Base-by-base conservation (phyloP, 1,284 basidiomycete genomes). In the Veloboletus limbatus region DNA sequence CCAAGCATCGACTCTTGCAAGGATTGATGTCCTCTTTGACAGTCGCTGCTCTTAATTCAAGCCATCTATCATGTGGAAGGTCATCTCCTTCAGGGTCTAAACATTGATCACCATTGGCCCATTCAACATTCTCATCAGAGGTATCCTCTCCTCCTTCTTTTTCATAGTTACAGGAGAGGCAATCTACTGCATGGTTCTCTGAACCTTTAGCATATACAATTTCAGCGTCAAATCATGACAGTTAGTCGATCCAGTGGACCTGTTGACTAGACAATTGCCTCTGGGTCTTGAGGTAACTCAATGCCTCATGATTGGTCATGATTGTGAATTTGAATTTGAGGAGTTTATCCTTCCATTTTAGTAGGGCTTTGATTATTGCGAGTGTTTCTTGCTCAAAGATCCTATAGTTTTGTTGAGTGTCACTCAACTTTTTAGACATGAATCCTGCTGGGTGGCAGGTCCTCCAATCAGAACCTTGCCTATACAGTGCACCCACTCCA, bases 401-500 rank as follows among this genome's bases (percentile, higher is more conserved):
- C 69, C 59, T 0, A n/a, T 45, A 45, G 8, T 38, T 45, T 10
- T 45, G 36, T 14, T 45, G 36, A 16, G 30, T 22, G 20, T 45
- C 27, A 13, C 20, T 45, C 35, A 45, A 8, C 16, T 45, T 45
- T 10, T 32, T 37, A 6, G 28, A 45, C 43, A 72, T 67, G 43
- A 74, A 73, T 3, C 67, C 69, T 0, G 68, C 68, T 0, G 68
- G n/a, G 71, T 4, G 58, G 28, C 69, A 71, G 0, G 54, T 59
- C n/a, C 58, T 49, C 71, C 72, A 26, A 11, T 37, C 11, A n/a
- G n/a, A 8, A 4, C 36, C 36, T 10, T 37, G 36, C 9, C 36
- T n/a, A 74, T 71, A 69, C 50, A 72, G 54, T 0, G 66, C 65
- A 0, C 74, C 69, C 0, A 73, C 51, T 0, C 74, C 69, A 2